Evolutionary conservation across 2,329 filamentous ascomycete genomes (phyloP).

Genomic region (Cladosporium sp.): DNA sequence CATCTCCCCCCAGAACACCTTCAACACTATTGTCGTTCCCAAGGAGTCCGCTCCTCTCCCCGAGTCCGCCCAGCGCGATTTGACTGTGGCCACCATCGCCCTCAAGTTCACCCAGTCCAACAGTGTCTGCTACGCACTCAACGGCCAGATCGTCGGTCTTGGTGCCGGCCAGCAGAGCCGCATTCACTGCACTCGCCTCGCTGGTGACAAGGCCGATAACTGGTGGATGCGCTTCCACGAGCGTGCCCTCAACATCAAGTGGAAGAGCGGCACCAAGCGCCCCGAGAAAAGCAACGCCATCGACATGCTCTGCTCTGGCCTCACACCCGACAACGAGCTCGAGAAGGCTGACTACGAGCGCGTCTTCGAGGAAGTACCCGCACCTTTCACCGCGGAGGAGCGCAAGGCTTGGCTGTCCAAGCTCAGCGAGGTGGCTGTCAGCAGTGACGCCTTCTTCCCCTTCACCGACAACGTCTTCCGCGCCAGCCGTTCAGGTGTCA

Average conservation of each 20-base stretch:
- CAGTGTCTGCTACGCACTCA: conserved; percentile 94
- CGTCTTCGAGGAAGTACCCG: conserved; percentile 85
- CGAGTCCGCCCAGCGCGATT: conserved; percentile 79
- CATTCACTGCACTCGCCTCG: conserved; percentile 96
- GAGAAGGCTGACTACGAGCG: conserved; percentile 86
- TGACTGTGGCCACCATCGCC: conserved; percentile 93
- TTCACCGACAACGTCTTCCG: conserved; percentile 98
- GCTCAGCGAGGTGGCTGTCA: conserved; percentile 79
- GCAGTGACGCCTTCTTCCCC: conserved; percentile 97
- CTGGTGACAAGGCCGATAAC: conserved; percentile 97
- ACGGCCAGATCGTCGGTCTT: conserved; percentile 90
- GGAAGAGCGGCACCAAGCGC: conserved; percentile 96
- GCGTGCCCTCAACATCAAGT: conserved; percentile 82
- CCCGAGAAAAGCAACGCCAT: conserved; percentile 98
- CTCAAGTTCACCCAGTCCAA: conserved; percentile 99
- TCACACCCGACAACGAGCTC: conserved; percentile 78
- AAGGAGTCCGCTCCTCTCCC: conserved; percentile 73
- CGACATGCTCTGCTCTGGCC: conserved; percentile 87
- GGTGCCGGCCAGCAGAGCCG: conserved; percentile 96
- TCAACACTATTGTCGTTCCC: conserved; percentile 81
- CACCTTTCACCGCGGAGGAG: conserved; percentile 80
- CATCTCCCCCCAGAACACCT: conserved; percentile 78
- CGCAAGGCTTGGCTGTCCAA: conserved; percentile 81
- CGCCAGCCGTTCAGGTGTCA: conserved; percentile 81
- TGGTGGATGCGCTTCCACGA: conserved; percentile 99